Conservation (phyloP, 306 rosid genomes). For the Comarum palustre region DNA sequence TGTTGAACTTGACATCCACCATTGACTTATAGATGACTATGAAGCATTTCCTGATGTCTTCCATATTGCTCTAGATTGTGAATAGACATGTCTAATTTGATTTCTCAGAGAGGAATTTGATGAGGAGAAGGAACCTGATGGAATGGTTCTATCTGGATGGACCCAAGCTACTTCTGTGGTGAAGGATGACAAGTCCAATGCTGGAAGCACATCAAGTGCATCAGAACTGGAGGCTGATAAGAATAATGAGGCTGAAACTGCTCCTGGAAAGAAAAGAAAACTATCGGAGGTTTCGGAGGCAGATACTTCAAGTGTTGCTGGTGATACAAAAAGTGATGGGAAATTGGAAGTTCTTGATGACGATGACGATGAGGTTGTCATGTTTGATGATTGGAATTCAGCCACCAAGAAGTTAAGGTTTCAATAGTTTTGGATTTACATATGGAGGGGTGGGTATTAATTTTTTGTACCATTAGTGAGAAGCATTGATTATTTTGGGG, state of each 20-base stretch:
- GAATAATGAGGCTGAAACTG: slow-evolving; percentile 35
- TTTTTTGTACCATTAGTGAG: slow-evolving; percentile 72
- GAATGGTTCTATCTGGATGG: slow-evolving; percentile 92
- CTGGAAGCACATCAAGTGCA: slow-evolving; percentile 50
- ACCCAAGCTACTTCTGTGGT: slow-evolving; percentile 54
- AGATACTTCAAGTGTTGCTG: slow-evolving; percentile 23
- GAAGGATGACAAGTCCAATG: slow-evolving; percentile 45
- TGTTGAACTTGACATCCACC: background rate
- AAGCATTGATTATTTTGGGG: slow-evolving; percentile 59
- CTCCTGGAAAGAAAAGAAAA: slow-evolving; percentile 58
- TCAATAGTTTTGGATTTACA: slow-evolving; percentile 36
- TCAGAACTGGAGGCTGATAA: slow-evolving; percentile 35
- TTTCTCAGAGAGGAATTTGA: slow-evolving; percentile 77
- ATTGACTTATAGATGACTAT: background rate
- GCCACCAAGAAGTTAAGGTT: slow-evolving; percentile 57
- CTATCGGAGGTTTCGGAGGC: slow-evolving; percentile 33
- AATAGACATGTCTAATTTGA: background rate
- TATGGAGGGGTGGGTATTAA: slow-evolving; percentile 39
- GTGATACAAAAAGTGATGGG: slow-evolving; percentile 34
- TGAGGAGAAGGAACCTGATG: slow-evolving; percentile 98
- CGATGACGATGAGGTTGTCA: slow-evolving; percentile 61
- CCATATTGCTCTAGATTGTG: background rate
- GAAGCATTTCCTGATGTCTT: background rate
- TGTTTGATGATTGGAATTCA: slow-evolving; percentile 53
- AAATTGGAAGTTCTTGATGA: slow-evolving; percentile 65